Conservation (phyloP, 345 rosid species). For the Eucalyptus regnans region DNA sequence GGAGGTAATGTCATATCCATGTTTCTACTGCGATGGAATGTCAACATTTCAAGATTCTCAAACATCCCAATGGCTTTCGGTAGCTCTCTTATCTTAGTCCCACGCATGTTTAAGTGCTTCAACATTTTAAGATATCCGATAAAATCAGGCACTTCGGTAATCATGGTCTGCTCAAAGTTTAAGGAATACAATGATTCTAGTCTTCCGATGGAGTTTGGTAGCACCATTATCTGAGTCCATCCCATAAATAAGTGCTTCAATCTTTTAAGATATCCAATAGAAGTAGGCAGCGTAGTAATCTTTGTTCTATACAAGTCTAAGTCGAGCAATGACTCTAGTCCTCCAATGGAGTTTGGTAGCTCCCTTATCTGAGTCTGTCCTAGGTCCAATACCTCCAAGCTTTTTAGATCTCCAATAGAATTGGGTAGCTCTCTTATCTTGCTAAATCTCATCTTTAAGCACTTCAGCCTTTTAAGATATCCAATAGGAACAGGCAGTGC, state of each 20-base stretch:
- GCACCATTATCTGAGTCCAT: too few relatives aligned
- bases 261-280: neutral
- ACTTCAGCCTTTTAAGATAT: neutral
- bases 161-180: too few relatives aligned
- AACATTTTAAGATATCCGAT: neutral
- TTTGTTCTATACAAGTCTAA: rapidly evolving
- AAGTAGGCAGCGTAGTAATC: neutral
- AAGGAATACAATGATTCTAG: too few relatives aligned
- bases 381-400: neutral
- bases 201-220: too few relatives aligned
- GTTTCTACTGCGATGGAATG: rapidly evolving
- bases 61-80: neutral
- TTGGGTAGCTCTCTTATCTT: neutral
- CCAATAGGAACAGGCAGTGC: neutral
- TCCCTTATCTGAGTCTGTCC: rapidly evolving
- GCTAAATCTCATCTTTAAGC: rapidly evolving
- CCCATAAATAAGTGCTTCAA: rapidly evolving
- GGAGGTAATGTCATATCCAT: neutral
- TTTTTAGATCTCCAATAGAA: neutral
- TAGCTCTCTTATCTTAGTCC: neutral
- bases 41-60: neutral
- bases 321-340: neutral
- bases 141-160: too few relatives aligned
- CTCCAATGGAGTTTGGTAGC: neutral
- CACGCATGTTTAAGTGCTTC: rapidly evolving